Percentiles rank a stretch among this genome's conserved stretches.
phyloP scores from a whole-genome alignment of 2,329 filamentous ascomycete species.

The Pleoardoris graminearum region DNA sequence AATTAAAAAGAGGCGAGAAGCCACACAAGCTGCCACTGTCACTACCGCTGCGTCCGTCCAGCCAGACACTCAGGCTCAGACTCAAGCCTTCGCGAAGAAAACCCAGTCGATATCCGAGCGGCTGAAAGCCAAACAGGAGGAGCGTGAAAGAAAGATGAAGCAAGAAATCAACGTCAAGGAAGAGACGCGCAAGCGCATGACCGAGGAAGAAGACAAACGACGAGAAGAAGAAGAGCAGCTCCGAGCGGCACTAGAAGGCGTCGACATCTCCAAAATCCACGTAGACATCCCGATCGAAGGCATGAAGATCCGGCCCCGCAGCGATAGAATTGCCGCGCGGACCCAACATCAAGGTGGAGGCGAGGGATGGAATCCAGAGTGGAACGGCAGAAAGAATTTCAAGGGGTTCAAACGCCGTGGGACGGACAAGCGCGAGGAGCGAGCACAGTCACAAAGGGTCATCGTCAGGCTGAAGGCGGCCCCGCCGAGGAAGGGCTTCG shows the following conservation, averaged over 20 bases:
- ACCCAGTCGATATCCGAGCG: slow-evolving; percentile 39
- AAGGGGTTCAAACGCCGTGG: slow-evolving; percentile 73
- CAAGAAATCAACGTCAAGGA: slow-evolving; percentile 66
- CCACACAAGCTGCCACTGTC: slow-evolving; percentile 27
- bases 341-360: slow-evolving; percentile 55
- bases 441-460: slow-evolving; percentile 55
- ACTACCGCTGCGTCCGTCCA: slow-evolving; percentile 30
- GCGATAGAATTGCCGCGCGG: slow-evolving; percentile 26
- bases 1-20: slow-evolving; percentile 71
- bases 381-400: slow-evolving; percentile 96
- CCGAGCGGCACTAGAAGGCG: slow-evolving; percentile 59
- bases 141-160: slow-evolving; percentile 49
- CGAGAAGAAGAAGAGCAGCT: slow-evolving; percentile 66
- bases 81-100: slow-evolving; percentile 43
- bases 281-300: slow-evolving; percentile 76
- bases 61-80: slow-evolving; percentile 34
- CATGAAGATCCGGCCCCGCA: slow-evolving; percentile 63
- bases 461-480: slow-evolving; percentile 75
- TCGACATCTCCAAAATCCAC: slow-evolving; percentile 73
- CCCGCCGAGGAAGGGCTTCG: slow-evolving; percentile 67
- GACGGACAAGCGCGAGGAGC: slow-evolving; percentile 29
- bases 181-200: slow-evolving; percentile 53
- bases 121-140: slow-evolving; percentile 45
- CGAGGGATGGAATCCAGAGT: slow-evolving; percentile 79
- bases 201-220: slow-evolving; percentile 58